phyloP scores from a whole-genome alignment of 2,329 filamentous ascomycete genomes.

The Clonostachys byssicola region DNA sequence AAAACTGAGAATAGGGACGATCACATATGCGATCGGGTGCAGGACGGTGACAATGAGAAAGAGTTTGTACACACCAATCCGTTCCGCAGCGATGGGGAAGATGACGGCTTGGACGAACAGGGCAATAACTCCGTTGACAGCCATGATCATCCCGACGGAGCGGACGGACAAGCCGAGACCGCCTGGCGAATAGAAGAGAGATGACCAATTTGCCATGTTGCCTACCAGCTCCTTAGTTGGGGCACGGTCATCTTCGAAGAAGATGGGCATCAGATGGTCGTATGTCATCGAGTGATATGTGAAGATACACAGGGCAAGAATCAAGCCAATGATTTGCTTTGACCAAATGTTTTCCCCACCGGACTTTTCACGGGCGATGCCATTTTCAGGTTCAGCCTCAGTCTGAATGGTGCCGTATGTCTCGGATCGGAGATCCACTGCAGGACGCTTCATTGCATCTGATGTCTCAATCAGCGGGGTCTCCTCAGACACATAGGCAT shows the following conservation, averaged over 20 bases:
- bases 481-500: slow-evolving; percentile 55
- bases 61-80: slow-evolving; percentile 53
- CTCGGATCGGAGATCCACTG: slow-evolving; percentile 71
- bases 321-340: slow-evolving; percentile 67
- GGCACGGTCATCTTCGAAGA: slow-evolving; percentile 73
- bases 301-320: slow-evolving; percentile 82
- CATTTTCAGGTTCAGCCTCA: slow-evolving; percentile 43
- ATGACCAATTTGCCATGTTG: slow-evolving; percentile 18
- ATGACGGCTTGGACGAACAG: slow-evolving; percentile 55
- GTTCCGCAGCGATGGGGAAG: slow-evolving; percentile 56
- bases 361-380: slow-evolving; percentile 19
- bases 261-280: slow-evolving; percentile 88
- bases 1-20: slow-evolving; percentile 54
- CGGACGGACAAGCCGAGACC: slow-evolving; percentile 60
- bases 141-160: slow-evolving; percentile 57
- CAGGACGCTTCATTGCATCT: slow-evolving; percentile 67
- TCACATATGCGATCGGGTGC: slow-evolving; percentile 57
- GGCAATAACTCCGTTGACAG: slow-evolving; percentile 54
- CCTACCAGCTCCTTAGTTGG: slow-evolving; percentile 21
- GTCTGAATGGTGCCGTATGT: slow-evolving; percentile 69
- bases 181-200: slow-evolving; percentile 52
- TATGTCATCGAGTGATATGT: slow-evolving; percentile 95
- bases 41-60: slow-evolving; percentile 55
- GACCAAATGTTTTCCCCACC: slow-evolving; percentile 38
- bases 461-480: slow-evolving; percentile 74